Evolutionary conservation across 2,329 filamentous ascomycete species (phyloP).

Genomic region (Arachnomyces sp.): DNA sequence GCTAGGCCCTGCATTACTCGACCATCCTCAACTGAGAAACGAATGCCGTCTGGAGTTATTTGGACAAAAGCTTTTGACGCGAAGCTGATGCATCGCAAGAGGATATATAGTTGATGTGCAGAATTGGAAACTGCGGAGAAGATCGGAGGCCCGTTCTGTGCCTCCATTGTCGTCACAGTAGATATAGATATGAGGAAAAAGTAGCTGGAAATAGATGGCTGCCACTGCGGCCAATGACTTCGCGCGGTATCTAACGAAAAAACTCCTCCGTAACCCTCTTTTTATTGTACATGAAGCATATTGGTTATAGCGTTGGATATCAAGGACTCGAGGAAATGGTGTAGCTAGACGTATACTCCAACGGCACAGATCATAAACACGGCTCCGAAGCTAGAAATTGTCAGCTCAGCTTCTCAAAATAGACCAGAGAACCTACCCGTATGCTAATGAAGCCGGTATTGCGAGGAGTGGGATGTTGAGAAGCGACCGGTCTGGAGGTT

Average conservation of each 20-base stretch:
- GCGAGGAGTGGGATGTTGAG: conserved; percentile 69
- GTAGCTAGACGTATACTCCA: conserved; percentile 82
- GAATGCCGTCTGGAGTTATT: conserved; percentile 74
- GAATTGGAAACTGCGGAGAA: conserved; percentile 56
- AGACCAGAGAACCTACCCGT: conserved; percentile 60
- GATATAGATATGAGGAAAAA: too few species aligned
- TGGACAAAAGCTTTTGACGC: conserved; percentile 55
- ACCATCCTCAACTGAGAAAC: conserved; percentile 80
- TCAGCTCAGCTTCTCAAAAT: background rate
- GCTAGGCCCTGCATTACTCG: conserved; percentile 85
- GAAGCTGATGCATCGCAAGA: conserved; percentile 56
- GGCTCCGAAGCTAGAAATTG: conserved; percentile 63
- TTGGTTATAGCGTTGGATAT: too few species aligned
- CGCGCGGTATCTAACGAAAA: conserved; percentile 27
- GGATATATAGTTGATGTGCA: conserved; percentile 50
- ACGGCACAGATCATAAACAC: conserved; percentile 99
- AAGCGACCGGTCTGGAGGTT: conserved; percentile 64
- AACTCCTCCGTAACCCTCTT: conserved; percentile 21
- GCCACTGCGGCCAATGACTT: conserved; percentile 8
- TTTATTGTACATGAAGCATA: conserved; percentile 33
- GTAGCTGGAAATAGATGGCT: background rate
- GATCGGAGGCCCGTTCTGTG: conserved; percentile 26
- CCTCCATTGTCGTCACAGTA: conserved; percentile 15
- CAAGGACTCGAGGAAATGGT: background rate
- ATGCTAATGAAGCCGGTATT: conserved; percentile 74